Evolutionary conservation across 1,139 yeast species (phyloP).

Genomic region (Lodderomyces margitis): DNA sequence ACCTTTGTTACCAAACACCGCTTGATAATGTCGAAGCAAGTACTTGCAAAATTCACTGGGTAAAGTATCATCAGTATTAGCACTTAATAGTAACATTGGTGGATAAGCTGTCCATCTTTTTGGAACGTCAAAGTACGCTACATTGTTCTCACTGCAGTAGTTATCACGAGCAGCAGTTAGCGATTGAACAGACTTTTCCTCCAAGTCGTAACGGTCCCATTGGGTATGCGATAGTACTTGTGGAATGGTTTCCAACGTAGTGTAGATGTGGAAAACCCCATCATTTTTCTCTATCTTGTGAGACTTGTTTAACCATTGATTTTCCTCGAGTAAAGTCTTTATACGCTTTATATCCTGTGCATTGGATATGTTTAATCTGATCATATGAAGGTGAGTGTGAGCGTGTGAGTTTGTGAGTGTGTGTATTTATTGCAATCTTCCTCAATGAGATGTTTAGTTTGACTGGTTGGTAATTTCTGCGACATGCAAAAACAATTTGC

Average conservation of each 20-base stretch:
- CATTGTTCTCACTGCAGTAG: slow-evolving; percentile 6
- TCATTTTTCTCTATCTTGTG: slow-evolving; percentile 22
- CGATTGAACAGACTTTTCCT: slow-evolving; percentile 1
- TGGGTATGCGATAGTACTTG: slow-evolving; percentile 5
- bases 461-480: too few relatives aligned
- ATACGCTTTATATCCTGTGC: slow-evolving; percentile 22
- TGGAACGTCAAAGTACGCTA: slow-evolving; percentile 30
- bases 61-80: slow-evolving; percentile 13
- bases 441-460: too few relatives aligned
- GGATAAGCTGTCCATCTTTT: slow-evolving; percentile 62
- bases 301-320: slow-evolving; percentile 20
- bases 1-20: slow-evolving; percentile 12
- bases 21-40: slow-evolving; percentile 19
- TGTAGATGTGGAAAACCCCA: slow-evolving; percentile 13
- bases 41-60: slow-evolving; percentile 22
- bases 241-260: slow-evolving; percentile 11
- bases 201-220: slow-evolving; percentile 8
- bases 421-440: neutral
- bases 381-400: slow-evolving; percentile 3
- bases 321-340: slow-evolving; percentile 24
- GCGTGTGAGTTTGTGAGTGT: neutral
- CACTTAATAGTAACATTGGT: slow-evolving; percentile 60
- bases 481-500: too few relatives aligned
- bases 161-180: slow-evolving; percentile 6
- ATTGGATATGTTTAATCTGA: slow-evolving; percentile 16